These are phyloP conservation scores for Phaeotremella fagi DNA, from an alignment of 768 basidiomycete genomes.

Conservation along the genomic window DNA sequence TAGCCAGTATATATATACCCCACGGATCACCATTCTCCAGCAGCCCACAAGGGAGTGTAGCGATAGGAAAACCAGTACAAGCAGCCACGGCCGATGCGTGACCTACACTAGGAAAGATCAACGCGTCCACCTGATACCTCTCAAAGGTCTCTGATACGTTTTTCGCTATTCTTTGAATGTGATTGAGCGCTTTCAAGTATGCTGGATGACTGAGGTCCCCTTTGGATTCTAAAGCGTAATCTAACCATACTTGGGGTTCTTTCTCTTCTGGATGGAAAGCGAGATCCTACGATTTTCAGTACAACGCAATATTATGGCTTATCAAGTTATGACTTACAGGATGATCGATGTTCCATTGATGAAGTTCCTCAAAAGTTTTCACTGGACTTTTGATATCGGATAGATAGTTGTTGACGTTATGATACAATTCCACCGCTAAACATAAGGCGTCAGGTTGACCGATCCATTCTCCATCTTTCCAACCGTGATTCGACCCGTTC, in stretches of 20 bases:
- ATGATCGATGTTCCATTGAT: background rate
- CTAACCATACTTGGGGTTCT: background rate
- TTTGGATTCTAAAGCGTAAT: conserved; percentile 4
- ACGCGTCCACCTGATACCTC: conserved; percentile 26
- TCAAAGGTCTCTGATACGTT: conserved; percentile 26
- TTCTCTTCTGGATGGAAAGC: background rate
- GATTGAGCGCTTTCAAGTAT: background rate
- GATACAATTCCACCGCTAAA: background rate
- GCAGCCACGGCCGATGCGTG: conserved; percentile 17
- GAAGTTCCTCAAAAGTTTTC: background rate
- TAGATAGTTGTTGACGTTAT: background rate
- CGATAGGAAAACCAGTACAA: conserved; percentile 28
- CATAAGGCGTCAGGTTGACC: background rate
- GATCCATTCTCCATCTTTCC: background rate
- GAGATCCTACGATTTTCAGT: conserved; percentile 11
- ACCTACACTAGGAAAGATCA: conserved; percentile 32
- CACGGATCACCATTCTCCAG: background rate
- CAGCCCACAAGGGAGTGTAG: conserved; percentile 9
- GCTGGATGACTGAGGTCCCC: background rate
- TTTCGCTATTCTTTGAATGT: background rate
- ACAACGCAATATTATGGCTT: too few species aligned
- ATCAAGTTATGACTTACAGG: background rate
- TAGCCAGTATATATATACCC: background rate
- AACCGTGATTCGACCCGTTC: background rate
- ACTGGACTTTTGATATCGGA: background rate